These are phyloP conservation scores for Arachnopeziza araneosa DNA, from an alignment of 2,329 filamentous ascomycete genomes.

Conservation along the genomic window DNA sequence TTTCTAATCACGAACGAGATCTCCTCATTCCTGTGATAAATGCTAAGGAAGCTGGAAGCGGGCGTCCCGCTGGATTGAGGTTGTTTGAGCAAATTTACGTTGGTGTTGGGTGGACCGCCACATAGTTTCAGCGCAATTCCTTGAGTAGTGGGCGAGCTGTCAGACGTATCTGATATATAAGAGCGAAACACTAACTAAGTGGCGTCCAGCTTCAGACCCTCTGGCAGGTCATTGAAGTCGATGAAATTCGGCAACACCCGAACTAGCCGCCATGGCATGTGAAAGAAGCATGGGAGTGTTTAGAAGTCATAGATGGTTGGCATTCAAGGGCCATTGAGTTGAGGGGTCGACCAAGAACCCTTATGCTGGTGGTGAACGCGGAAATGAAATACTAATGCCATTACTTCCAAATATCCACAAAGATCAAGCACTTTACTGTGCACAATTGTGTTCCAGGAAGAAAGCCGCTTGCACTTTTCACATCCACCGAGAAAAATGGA, in stretches of 20 bases:
- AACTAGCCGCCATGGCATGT: not conserved
- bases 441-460: no score
- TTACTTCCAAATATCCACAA: no score
- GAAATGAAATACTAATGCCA: no score
- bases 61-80: not conserved
- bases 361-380: no score
- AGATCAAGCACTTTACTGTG: no score
- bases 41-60: not conserved
- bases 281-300: not conserved
- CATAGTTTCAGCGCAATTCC: not conserved
- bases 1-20: not conserved
- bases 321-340: not conserved
- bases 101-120: not conserved
- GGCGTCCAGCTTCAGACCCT: not conserved
- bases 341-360: not conserved
- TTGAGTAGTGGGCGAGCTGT: not conserved
- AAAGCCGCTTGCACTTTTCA: no score
- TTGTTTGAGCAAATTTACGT: constrained; percentile 1
- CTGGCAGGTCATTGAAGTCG: not conserved
- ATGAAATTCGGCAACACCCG: not conserved
- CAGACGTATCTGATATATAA: not conserved
- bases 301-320: not conserved
- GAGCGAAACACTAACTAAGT: not conserved
- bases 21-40: not conserved
- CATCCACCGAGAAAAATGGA: not conserved